Percentiles rank a stretch among this genome's conserved stretches.
These are phyloP conservation scores for Trifolium subterraneum DNA, from an alignment of 306 rosid species.

Conservation along the genomic window DNA sequence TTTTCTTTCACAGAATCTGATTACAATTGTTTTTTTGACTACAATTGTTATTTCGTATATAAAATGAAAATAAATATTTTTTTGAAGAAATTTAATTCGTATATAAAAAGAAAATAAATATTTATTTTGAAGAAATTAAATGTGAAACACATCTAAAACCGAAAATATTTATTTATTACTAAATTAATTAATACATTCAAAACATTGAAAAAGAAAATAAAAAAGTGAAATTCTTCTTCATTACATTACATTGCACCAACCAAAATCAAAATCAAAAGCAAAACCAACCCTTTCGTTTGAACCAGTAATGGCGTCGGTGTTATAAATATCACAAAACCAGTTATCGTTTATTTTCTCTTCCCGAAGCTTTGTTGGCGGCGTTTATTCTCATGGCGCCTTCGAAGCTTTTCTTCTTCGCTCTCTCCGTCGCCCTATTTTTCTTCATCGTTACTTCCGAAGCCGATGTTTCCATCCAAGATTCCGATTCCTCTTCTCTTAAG, in stretches of 20 bases:
- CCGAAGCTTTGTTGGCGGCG: conserved; percentile 61
- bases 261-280: neutral
- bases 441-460: conserved; percentile 49
- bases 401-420: conserved; percentile 56
- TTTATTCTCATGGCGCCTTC: conserved; percentile 72
- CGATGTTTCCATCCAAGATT: conserved; percentile 51
- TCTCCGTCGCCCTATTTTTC: conserved; percentile 65
- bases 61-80: too few species aligned
- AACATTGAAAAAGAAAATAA: neutral
- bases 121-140: neutral
- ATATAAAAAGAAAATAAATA: too few species aligned
- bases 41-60: too few species aligned
- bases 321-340: conserved; percentile 22
- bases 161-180: neutral
- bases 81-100: too few species aligned
- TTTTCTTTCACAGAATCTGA: too few species aligned
- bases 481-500: conserved; percentile 63
- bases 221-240: neutral
- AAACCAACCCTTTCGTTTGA: conserved; percentile 7
- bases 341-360: neutral
- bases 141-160: neutral
- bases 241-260: neutral
- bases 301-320: neutral
- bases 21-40: too few species aligned
- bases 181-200: neutral